Evolutionary conservation across 306 rosid species (phyloP).

Genomic region (Hylodesmum podocarpum): DNA sequence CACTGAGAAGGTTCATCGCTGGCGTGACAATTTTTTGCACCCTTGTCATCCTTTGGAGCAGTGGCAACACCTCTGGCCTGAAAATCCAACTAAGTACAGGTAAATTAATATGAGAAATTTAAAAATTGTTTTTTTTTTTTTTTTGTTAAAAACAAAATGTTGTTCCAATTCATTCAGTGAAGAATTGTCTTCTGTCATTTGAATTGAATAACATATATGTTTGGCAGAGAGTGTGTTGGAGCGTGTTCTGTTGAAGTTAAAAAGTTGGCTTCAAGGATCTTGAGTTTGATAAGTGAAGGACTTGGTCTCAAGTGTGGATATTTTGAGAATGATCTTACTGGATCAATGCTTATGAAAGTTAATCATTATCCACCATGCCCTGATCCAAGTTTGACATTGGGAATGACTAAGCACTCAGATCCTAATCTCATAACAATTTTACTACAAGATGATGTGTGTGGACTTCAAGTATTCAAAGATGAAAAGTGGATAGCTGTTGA

Average conservation of each 20-base stretch:
- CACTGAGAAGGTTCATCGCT: slow-evolving; percentile 29
- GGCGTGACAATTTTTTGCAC: slow-evolving; percentile 35
- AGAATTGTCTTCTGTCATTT: background rate
- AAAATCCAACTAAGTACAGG: slow-evolving; percentile 33
- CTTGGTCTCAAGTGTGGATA: slow-evolving; percentile 22
- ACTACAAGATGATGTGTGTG: too few relatives aligned
- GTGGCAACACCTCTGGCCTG: slow-evolving; percentile 35
- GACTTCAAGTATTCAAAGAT: too few relatives aligned
- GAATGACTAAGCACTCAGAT: too few relatives aligned
- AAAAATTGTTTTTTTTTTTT: background rate
- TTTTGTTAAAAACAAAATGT: background rate
- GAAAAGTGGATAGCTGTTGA: too few relatives aligned
- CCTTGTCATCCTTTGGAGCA: slow-evolving; percentile 34
- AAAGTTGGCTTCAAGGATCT: slow-evolving; percentile 22
- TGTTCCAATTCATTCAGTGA: background rate
- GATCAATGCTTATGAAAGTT: background rate
- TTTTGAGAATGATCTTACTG: slow-evolving; percentile 29
- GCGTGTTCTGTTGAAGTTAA: slow-evolving; percentile 29
- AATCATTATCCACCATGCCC: too few relatives aligned
- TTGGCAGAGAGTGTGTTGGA: slow-evolving; percentile 29
- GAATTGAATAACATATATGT: too few relatives aligned
- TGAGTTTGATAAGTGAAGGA: slow-evolving; percentile 35
- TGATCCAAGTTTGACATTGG: too few relatives aligned
- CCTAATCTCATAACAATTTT: too few relatives aligned
- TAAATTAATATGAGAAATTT: background rate